Evolutionary conservation across 2,329 filamentous ascomycete species (phyloP).

Genomic region (Calonectria naviculata): DNA sequence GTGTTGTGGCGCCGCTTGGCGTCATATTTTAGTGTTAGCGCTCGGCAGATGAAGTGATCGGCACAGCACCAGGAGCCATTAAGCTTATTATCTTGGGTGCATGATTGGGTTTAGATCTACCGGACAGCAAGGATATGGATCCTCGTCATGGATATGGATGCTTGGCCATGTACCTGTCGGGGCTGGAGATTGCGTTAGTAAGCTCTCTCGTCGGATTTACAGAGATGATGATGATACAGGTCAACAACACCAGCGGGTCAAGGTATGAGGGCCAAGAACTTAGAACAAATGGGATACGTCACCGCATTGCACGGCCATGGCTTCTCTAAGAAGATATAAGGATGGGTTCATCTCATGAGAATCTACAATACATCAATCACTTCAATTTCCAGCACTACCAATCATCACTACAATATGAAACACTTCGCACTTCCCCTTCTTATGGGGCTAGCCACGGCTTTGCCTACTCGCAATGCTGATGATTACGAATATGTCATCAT

Average conservation of each 20-base stretch:
- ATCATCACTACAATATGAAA: conserved; percentile 6
- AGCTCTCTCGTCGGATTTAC: neutral
- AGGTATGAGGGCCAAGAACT: neutral
- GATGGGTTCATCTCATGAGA: too few species aligned
- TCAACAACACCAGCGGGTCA: neutral
- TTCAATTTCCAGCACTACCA: neutral
- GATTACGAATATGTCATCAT: conserved; percentile 69
- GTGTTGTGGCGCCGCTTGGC: neutral
- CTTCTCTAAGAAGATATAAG: neutral
- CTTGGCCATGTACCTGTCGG: neutral
- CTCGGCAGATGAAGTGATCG: neutral
- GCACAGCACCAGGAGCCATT: neutral
- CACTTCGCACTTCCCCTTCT: neutral
- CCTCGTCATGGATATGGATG: neutral
- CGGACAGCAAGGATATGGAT: neutral
- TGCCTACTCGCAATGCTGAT: neutral
- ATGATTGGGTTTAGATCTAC: neutral
- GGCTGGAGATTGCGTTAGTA: neutral
- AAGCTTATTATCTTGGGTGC: neutral
- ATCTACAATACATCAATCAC: neutral
- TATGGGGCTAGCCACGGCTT: conserved; percentile 5
- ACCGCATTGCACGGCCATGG: neutral
- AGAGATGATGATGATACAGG: neutral
- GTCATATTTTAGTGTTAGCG: neutral
- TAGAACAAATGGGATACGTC: neutral